Conservation (phyloP, 2,329 filamentous ascomycete genomes). For the Penicillium paneum region DNA sequence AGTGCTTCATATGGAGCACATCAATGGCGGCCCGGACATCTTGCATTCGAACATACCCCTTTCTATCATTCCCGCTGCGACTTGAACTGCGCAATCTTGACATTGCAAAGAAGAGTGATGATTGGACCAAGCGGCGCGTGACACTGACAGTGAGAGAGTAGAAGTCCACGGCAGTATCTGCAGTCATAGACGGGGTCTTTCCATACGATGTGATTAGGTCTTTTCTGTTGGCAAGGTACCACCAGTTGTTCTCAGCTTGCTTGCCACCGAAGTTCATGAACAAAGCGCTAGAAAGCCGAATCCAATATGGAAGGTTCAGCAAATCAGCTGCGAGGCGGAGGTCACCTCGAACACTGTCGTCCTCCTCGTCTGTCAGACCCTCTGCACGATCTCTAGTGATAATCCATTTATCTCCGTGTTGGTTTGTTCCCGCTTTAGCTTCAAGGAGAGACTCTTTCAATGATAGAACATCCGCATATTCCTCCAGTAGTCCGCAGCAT, state of each 20-base stretch:
- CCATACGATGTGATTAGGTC: conserved; percentile 8
- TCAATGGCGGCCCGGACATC: conserved; percentile 57
- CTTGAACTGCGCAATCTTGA: conserved; percentile 60
- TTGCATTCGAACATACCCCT: conserved; percentile 39
- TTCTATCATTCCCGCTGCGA: conserved; percentile 28
- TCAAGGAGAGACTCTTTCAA: conserved; percentile 64
- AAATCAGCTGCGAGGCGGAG: conserved; percentile 53
- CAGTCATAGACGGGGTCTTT: conserved; percentile 65
- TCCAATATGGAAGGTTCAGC: conserved; percentile 59
- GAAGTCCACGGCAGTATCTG: conserved; percentile 74
- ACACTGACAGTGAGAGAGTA: conserved; percentile 64
- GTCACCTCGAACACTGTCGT: conserved; percentile 28
- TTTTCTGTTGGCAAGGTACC: conserved; percentile 49
- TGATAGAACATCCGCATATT: conserved; percentile 64
- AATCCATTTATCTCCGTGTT: conserved; percentile 65
- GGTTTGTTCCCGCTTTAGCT: conserved; percentile 55
- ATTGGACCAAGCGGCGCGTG: conserved; percentile 67
- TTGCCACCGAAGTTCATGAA: conserved; percentile 69
- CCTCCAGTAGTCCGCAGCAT: conserved; percentile 64
- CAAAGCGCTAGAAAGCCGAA: conserved; percentile 61
- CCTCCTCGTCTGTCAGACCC: conserved; percentile 30
- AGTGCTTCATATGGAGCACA: conserved; percentile 50
- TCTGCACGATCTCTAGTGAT: conserved; percentile 47
- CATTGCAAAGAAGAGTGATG: conserved; percentile 66
- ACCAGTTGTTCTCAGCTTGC: conserved; percentile 66